Base-by-base conservation (phyloP, 2,329 filamentous ascomycete genomes). In the Tetracladium maxilliforme region DNA sequence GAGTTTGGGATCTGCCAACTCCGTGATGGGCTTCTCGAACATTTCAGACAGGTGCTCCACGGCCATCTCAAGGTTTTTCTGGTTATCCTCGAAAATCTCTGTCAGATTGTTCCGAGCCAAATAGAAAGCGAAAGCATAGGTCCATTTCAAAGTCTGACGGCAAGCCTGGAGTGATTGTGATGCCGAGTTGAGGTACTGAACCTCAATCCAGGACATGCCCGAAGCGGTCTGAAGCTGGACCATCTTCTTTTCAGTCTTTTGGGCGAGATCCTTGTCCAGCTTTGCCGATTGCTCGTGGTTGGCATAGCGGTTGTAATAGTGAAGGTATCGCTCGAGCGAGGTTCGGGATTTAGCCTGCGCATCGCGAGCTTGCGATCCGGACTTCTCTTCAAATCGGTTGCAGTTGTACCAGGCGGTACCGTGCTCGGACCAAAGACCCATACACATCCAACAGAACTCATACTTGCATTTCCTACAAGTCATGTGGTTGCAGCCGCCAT, bases 371-470 rank as follows among this genome's bases (percentile, higher is more conserved):
- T 94, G 86, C 0, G 72, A 64, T 3, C 90, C 90, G 36, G 82
- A 92, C 63, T 90, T 94, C 56, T 95, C 90, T 45, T 98, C 90
- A 41, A 78, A 98, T 7, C 90, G 68, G 47, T 93, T 98, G 64
- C 90, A 98, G 51, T 93, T 98, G 61, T 98, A 98, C 90, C 90
- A 98, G 53, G 83, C 93, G 4, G 87, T 98, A 34, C 90, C 90
- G 47, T 98, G 90, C 52, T 98, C 90, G 2, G 84, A 92, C 90
- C 90, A 98, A 1, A 93, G 61, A 0, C 90, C 90, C 90, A 98
- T 98, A 45, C 90, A 98, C 80, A 98, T 95, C 90, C 90, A 98
- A 56, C 90, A 98, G 44, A 98, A 94, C 44, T 94, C 86, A 44
- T 94, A 76, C 43, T 84, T 83, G 58, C 86, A 94, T 51, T 94